Base-by-base conservation (phyloP, 345 rosid genomes). In the Acer yangbiense region DNA sequence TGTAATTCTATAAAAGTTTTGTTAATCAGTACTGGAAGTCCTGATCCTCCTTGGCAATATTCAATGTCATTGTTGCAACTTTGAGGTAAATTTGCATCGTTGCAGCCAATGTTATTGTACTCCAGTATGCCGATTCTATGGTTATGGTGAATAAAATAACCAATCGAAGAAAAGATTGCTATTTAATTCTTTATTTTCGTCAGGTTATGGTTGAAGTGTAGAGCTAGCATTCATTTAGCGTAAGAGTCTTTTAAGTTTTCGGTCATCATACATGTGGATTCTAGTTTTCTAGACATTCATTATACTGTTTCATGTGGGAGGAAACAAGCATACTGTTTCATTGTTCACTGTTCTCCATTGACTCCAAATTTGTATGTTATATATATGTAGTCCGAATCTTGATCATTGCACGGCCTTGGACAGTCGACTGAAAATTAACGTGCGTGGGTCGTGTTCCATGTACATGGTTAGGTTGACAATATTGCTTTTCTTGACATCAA, bases 401-500 rank as follows among this genome's bases (percentile, higher is more conserved):
- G 35, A 72, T 72, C 54, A 72, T 72, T 72, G 67, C 67, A 72
- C 39, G 76, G 20, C 54, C 16, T 16, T 50, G 71, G 39, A 35
- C 63, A 27, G 9, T 61, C 50, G 18, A 18, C 9, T 11, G 27
- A n/a, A 57, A 71, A 55, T 58, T 48, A 11, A 35, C 11, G 50
- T 50, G 13, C 13, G 0, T 72, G 43, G 74, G 44, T 29, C 62
- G 27, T 16, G 35, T 14, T 50, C 52, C 32, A 4, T 18, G 18
- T 35, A 35, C 39, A 35, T 4, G 6, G 6, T 35, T 35, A 35
- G 39, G 39, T 35, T 35, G 63, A 32, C 5, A 41, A 41, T 0
- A 54, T 7, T 17, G 74, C 41, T 7, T 66, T 66, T 8, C 18
- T 21, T 46, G 8, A 68, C 16, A 0, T 68, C 54, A 68, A 68